Conservation (phyloP, 1,139 yeast species). For the Scheffersomyces titani region DNA sequence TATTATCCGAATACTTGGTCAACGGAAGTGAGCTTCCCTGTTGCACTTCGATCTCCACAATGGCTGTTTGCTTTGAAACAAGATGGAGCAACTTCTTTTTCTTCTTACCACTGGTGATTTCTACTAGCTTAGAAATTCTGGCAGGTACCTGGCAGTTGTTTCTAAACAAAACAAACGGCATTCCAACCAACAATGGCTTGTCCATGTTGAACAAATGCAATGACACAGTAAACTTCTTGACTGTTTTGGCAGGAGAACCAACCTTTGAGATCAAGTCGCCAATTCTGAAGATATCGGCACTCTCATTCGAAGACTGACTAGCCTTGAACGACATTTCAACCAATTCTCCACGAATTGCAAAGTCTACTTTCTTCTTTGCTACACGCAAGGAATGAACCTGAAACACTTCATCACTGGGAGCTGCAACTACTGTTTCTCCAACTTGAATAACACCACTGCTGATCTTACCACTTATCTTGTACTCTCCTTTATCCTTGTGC, state of each 20-base stretch:
- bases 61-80: conserved; percentile 70
- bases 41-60: conserved; percentile 64
- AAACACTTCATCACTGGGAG: conserved; percentile 50
- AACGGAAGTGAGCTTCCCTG: conserved; percentile 62
- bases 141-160: conserved; percentile 82
- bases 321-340: conserved; percentile 58
- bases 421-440: conserved; percentile 67
- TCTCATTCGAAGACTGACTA: conserved; percentile 44
- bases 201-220: conserved; percentile 69
- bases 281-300: conserved; percentile 49
- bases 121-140: conserved; percentile 57
- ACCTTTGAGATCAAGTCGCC: conserved; percentile 74
- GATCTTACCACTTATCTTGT: conserved; percentile 68
- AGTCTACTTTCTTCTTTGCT: conserved; percentile 26
- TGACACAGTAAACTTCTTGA: conserved; percentile 53
- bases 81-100: conserved; percentile 66
- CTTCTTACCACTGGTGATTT: conserved; percentile 42
- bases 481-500: conserved; percentile 23
- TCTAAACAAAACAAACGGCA: conserved; percentile 79
- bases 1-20: conserved; percentile 58
- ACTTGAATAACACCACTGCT: conserved; percentile 74
- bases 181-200: conserved; percentile 78
- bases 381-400: conserved; percentile 35
- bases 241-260: conserved; percentile 47
- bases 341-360: conserved; percentile 72